Evolutionary conservation across 208 protist species (phyloP).

Genomic region (Borovskyia barvae): DNA sequence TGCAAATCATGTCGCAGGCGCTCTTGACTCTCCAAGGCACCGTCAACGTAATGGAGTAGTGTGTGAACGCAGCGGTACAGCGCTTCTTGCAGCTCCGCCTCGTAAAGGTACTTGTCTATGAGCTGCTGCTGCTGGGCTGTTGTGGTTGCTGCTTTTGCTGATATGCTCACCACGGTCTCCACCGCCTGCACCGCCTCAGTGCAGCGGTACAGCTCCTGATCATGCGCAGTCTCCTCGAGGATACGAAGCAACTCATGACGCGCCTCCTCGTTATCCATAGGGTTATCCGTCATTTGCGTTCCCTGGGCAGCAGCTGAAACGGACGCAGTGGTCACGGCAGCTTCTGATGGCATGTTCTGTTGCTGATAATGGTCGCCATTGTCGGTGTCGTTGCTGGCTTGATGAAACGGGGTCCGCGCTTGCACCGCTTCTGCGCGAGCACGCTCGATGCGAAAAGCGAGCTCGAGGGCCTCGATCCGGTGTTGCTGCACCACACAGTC

Average conservation of each 20-base stretch:
- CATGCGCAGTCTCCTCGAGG: constrained; percentile 62
- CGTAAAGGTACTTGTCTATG: constrained; percentile 23
- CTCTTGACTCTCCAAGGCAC: constrained; percentile 64
- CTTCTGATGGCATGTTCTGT: not conserved
- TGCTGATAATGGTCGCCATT: not conserved
- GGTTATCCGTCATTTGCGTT: constrained; percentile 20
- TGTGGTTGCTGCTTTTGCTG: constrained; percentile 20
- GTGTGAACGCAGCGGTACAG: constrained; percentile 55
- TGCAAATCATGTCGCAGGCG: constrained; percentile 49
- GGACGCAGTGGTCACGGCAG: not conserved
- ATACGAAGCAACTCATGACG: constrained; percentile 62
- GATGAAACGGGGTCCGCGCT: not conserved
- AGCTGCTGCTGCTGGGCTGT: constrained; percentile 1
- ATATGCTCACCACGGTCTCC: constrained; percentile 32
- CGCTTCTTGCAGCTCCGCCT: constrained; percentile 39
- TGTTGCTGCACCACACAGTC: constrained; percentile 29
- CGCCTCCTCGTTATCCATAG: constrained; percentile 49
- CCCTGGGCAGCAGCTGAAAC: not conserved
- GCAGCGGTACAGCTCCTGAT: constrained; percentile 71
- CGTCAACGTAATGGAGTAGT: constrained; percentile 64
- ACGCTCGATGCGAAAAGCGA: constrained; percentile 2
- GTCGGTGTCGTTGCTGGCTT: not conserved
- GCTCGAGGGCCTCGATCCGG: constrained; percentile 41
- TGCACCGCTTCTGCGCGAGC: not conserved
- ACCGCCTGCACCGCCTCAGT: constrained; percentile 53